Evolutionary conservation across 805 yeast species (phyloP), one percentile per base, ranked within the genome.

Genomic region (Starmera quercuum): DNA sequence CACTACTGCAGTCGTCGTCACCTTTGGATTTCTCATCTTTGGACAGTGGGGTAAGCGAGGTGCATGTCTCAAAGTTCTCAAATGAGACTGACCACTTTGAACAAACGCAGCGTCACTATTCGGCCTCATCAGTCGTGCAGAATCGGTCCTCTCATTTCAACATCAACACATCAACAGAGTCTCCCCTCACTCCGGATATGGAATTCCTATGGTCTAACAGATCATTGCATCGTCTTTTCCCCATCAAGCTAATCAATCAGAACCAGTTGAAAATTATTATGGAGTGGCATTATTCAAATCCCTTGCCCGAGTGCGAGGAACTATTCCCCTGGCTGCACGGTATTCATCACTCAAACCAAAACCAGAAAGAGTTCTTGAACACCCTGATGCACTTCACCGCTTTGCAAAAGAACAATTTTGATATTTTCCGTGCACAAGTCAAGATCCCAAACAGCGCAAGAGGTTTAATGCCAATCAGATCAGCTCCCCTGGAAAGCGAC

Each of bases 271-370:
- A 38, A 19, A 22, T 39, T 4, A 29, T 50, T 3, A 36, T 41
- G 26, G 40, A 45, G 22, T 37, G 40, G 41, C 49, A 51, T 33
- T 45, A 47, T 27, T 39, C 45, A 3, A 43, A 44, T 21, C 59
- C 63, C 3, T 49, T 79, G 26, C 95, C 96, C 0, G 72, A 71
- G 4, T 79, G 88, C 14, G 70, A 66, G 17, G 49, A 50, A 9
- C 73, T 88, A 68, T 88, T 87, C 47, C 97, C 97, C 1, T 87
- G 96, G 96, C 63, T 85, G 18, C 95, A 88, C 53, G 92, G 95
- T 19, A 42, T 56, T 35, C 45, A 44, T 34, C 44, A 48, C 25
- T 45, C 62, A 14, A 46, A 44, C 18, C 47, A 31, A 23, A 36
- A 43, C 26, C 55, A 50, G 35, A 35, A 42, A 26, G 51, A 46